phyloP scores from a whole-genome alignment of 768 basidiomycete genomes.

The Collybia mongolica region DNA sequence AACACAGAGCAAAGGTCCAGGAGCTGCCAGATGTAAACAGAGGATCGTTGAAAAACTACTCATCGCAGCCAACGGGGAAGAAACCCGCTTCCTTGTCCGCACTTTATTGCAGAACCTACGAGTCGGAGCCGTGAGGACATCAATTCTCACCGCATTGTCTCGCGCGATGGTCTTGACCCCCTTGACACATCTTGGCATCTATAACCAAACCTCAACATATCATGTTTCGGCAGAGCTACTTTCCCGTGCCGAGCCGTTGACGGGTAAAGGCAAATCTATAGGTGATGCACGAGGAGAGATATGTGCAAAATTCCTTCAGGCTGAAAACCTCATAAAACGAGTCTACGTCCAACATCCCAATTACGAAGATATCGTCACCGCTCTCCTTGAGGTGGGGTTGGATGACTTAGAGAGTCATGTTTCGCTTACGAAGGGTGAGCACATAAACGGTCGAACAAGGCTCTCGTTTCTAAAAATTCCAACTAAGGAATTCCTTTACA shows the following conservation, averaged over 20 bases:
- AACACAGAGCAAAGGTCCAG: constrained; percentile 66
- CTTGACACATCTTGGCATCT: constrained; percentile 22
- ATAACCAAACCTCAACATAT: constrained; percentile 13
- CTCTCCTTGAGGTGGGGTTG: constrained; percentile 59
- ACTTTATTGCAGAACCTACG: constrained; percentile 74
- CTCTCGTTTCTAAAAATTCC: background rate
- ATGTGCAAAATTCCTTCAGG: constrained; percentile 42
- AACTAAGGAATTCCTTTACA: constrained; percentile 72
- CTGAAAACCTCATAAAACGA: constrained; percentile 65
- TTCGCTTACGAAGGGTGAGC: constrained; percentile 66
- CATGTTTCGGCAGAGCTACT: constrained; percentile 28
- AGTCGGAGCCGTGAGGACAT: constrained; percentile 85
- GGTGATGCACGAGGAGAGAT: constrained; percentile 35
- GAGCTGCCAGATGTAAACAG: constrained; percentile 75
- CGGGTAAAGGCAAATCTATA: constrained; percentile 18
- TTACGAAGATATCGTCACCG: constrained; percentile 66
- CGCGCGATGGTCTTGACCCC: constrained; percentile 70
- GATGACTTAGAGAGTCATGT: constrained; percentile 58
- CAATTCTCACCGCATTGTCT: constrained; percentile 78
- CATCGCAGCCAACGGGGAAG: constrained; percentile 84
- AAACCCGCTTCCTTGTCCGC: constrained; percentile 79
- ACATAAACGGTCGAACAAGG: constrained; percentile 7
- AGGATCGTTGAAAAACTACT: constrained; percentile 78
- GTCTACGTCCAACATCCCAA: constrained; percentile 81
- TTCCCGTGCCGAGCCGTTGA: constrained; percentile 16